These are phyloP conservation scores for Phytophthora megakarya DNA, from an alignment of 352 stramenopile species.

Conservation along the genomic window DNA sequence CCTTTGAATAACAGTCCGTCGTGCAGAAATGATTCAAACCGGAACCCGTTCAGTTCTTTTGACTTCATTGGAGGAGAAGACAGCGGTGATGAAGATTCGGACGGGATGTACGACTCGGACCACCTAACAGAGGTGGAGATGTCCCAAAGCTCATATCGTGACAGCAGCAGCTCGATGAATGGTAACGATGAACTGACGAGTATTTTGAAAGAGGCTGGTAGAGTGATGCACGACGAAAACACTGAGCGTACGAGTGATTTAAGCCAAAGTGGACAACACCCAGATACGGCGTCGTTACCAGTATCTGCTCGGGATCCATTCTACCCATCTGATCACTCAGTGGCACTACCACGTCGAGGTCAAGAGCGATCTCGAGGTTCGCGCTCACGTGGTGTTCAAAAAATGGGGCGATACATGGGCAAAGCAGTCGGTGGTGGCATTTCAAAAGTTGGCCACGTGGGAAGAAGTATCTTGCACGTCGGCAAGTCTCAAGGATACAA, in stretches of 20 bases:
- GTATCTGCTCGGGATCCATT: slow-evolving; percentile 27
- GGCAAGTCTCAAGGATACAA: slow-evolving; percentile 51
- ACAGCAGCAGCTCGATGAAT: slow-evolving; percentile 35
- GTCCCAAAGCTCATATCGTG: slow-evolving; percentile 58
- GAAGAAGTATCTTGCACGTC: slow-evolving; percentile 75
- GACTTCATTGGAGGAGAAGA: slow-evolving; percentile 86
- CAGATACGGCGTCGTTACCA: slow-evolving; percentile 17
- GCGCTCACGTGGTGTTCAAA: slow-evolving; percentile 62
- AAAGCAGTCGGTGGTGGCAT: slow-evolving; percentile 81
- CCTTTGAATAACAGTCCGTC: slow-evolving; percentile 80
- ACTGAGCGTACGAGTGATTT: slow-evolving; percentile 9
- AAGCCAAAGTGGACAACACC: slow-evolving; percentile 16
- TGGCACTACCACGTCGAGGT: slow-evolving; percentile 16
- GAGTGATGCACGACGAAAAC: slow-evolving; percentile 29
- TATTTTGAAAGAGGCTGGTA: slow-evolving; percentile 27
- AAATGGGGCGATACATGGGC: slow-evolving; percentile 79
- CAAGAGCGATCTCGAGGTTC: slow-evolving; percentile 27
- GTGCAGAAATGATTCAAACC: slow-evolving; percentile 48
- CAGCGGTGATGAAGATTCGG: slow-evolving; percentile 73
- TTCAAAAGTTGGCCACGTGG: slow-evolving; percentile 78
- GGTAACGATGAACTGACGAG: slow-evolving; percentile 41
- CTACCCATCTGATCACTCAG: slow-evolving; percentile 24
- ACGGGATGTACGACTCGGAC: slow-evolving; percentile 73
- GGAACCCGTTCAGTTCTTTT: slow-evolving; percentile 65
- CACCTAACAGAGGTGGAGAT: slow-evolving; percentile 78